Evolutionary conservation across 192 early-diverging fungal genomes (phyloP).

Genomic region (Thamnidium elegans): DNA sequence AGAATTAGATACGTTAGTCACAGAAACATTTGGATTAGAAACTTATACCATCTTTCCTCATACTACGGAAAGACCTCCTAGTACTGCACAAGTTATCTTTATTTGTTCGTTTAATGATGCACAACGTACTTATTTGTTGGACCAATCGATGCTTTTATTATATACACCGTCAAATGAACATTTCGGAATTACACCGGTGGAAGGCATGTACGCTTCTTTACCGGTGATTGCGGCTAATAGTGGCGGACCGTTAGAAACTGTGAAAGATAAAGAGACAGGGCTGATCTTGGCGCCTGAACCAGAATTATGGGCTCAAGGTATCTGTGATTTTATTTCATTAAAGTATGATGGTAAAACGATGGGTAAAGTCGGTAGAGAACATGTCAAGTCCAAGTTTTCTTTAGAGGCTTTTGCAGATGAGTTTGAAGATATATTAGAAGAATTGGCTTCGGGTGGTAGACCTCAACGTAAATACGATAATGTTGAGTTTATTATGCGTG

Average conservation of each 20-base stretch:
- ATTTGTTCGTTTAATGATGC: slow-evolving; percentile 83
- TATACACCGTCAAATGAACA: slow-evolving; percentile 96
- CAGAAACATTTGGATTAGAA: slow-evolving; percentile 37
- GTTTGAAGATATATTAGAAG: slow-evolving; percentile 61
- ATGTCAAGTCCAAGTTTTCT: slow-evolving; percentile 62
- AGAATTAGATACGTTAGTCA: slow-evolving; percentile 66
- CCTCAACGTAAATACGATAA: slow-evolving; percentile 14
- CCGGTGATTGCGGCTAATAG: slow-evolving; percentile 87
- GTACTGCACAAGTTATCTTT: slow-evolving; percentile 71
- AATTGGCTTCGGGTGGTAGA: slow-evolving; percentile 31
- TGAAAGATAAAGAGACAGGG: slow-evolving; percentile 73
- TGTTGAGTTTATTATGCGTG: not conserved
- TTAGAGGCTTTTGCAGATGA: slow-evolving; percentile 63
- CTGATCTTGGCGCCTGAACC: slow-evolving; percentile 63
- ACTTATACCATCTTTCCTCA: slow-evolving; percentile 42
- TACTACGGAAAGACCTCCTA: slow-evolving; percentile 31
- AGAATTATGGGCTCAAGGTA: slow-evolving; percentile 61
- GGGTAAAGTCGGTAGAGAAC: slow-evolving; percentile 63
- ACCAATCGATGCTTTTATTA: slow-evolving; percentile 58
- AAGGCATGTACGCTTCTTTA: slow-evolving; percentile 86
- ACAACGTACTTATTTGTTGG: slow-evolving; percentile 73
- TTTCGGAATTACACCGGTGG: slow-evolving; percentile 95
- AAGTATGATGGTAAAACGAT: slow-evolving; percentile 45
- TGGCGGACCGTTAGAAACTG: slow-evolving; percentile 84
- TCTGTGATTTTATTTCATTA: slow-evolving; percentile 50